phyloP scores from a whole-genome alignment of 1,139 yeast species.

The Kluyveromyces sp. region DNA sequence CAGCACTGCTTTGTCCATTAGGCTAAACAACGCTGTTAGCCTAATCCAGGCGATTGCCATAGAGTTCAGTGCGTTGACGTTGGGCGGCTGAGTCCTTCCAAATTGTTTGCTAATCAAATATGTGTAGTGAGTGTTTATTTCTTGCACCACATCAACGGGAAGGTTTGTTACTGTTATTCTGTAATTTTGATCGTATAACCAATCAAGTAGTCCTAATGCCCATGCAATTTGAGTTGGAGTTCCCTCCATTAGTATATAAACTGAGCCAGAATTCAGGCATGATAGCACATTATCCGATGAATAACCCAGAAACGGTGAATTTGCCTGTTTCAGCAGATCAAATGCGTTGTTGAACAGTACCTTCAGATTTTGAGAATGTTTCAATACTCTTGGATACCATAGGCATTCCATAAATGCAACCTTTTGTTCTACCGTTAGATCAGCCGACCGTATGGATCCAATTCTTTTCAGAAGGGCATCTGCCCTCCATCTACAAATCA shows the following conservation, averaged over 20 bases:
- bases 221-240: conserved; percentile 39
- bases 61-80: conserved; percentile 1
- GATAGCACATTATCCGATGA: conserved; percentile 16
- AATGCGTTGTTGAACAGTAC: conserved; percentile 33
- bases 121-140: conserved; percentile 45
- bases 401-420: conserved; percentile 42
- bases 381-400: conserved; percentile 44
- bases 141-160: conserved; percentile 42
- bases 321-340: conserved; percentile 25
- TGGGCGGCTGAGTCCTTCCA: conserved; percentile 1
- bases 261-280: conserved; percentile 40
- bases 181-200: conserved; percentile 16
- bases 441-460: conserved; percentile 24
- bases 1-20: conserved; percentile 39
- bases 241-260: conserved; percentile 51
- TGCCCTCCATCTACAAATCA: conserved; percentile 51
- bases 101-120: conserved; percentile 37
- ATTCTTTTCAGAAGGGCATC: conserved; percentile 32
- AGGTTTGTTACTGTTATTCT: conserved; percentile 19
- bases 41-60: conserved; percentile 39
- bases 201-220: conserved; percentile 36
- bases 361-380: conserved; percentile 35
- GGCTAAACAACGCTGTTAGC: conserved; percentile 37
- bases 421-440: conserved; percentile 27
- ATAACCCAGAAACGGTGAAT: conserved; percentile 22